Conservation (phyloP, 495 filamentous ascomycete species). For the Bombardia bombarda region DNA sequence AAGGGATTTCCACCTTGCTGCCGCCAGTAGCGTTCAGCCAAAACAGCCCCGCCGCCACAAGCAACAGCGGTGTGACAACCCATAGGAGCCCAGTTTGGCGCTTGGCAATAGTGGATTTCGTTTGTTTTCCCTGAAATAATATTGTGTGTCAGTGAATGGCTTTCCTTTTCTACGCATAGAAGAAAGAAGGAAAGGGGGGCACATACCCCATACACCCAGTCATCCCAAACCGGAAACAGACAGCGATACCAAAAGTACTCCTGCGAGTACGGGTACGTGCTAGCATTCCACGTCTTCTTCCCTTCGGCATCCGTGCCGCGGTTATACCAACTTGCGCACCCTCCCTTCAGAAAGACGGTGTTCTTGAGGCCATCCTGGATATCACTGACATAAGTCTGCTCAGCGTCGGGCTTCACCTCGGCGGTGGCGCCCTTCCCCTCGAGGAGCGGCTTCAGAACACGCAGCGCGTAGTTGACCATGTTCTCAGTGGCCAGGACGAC, state of each 20-base stretch:
- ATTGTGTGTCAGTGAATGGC: background rate
- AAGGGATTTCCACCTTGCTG: too few species aligned
- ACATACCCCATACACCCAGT: conserved; percentile 4
- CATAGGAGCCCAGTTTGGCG: too few species aligned
- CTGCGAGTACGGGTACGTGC: conserved; percentile 8
- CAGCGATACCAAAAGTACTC: background rate
- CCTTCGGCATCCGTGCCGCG: background rate
- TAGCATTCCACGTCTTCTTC: conserved; percentile 1
- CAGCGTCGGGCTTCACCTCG: conserved; percentile 27
- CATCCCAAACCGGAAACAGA: conserved; percentile 3
- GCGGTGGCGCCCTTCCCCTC: conserved; percentile 22
- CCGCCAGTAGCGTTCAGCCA: too few species aligned
- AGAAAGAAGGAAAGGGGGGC: background rate
- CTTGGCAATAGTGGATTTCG: background rate
- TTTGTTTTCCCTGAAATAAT: background rate
- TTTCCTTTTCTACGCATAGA: background rate
- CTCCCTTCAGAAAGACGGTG: conserved; percentile 22
- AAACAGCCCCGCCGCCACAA: too few species aligned
- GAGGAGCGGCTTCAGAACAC: conserved; percentile 26
- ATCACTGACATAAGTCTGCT: conserved; percentile 17
- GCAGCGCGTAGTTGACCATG: conserved; percentile 25
- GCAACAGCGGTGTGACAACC: too few species aligned
- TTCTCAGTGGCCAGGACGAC: conserved; percentile 30
- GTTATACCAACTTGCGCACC: conserved; percentile 38
- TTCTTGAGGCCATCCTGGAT: conserved; percentile 17